These are phyloP conservation scores for Boletus vinaceobasis DNA, from an alignment of 768 basidiomycete genomes.

Conservation along the genomic window DNA sequence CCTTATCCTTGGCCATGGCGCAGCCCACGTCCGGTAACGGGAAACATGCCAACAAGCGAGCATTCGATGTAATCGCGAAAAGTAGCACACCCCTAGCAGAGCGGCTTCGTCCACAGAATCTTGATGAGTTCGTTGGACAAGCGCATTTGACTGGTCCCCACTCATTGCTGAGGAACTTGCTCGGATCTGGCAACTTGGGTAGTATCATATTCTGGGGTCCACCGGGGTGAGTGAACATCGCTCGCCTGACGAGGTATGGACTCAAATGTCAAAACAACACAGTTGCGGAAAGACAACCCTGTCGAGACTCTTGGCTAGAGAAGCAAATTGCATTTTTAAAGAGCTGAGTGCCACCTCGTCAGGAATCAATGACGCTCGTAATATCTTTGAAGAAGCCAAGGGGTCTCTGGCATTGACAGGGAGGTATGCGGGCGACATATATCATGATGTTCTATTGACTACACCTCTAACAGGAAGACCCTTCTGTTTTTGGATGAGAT, in stretches of 20 bases:
- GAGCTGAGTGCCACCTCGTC: slow-evolving; percentile 75
- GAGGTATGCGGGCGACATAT: slow-evolving; percentile 37
- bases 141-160: slow-evolving; percentile 53
- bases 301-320: slow-evolving; percentile 64
- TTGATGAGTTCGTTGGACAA: slow-evolving; percentile 75
- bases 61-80: slow-evolving; percentile 20
- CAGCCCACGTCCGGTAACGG: slow-evolving; percentile 5
- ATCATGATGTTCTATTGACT: neutral
- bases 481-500: slow-evolving; percentile 83
- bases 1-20: slow-evolving; percentile 1
- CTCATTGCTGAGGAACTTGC: slow-evolving; percentile 52
- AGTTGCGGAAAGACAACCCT: slow-evolving; percentile 77
- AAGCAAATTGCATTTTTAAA: slow-evolving; percentile 59
- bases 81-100: slow-evolving; percentile 64
- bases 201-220: slow-evolving; percentile 75
- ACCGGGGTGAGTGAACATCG: slow-evolving; percentile 47
- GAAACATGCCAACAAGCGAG: slow-evolving; percentile 24
- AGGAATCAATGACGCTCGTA: slow-evolving; percentile 66
- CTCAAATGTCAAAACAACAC: neutral
- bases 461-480: slow-evolving; percentile 48
- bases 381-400: slow-evolving; percentile 76
- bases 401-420: slow-evolving; percentile 60
- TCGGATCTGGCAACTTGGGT: slow-evolving; percentile 51
- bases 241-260: neutral
- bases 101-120: slow-evolving; percentile 57